Base-by-base conservation (phyloP, 2,329 filamentous ascomycete species). In the Xylaria sp. region DNA sequence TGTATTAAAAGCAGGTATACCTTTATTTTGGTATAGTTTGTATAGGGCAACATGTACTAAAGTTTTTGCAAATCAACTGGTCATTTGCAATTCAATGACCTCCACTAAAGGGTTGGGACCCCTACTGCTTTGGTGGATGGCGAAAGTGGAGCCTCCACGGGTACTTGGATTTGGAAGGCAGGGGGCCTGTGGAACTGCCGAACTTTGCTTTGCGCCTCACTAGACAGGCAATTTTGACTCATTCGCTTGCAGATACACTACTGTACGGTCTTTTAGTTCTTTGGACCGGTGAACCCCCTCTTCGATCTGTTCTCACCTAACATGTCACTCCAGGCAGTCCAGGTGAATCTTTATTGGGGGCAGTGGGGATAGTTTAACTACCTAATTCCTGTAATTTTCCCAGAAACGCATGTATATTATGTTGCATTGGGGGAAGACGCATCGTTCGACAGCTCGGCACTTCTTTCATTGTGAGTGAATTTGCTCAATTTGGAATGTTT, bases 101-200 rank as follows among this genome's bases (percentile, higher is more conserved):
- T n/a, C n/a, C n/a, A n/a, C n/a, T n/a, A n/a, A n/a, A n/a, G n/a
- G n/a, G n/a, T n/a, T n/a, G n/a, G n/a, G n/a, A n/a, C n/a, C n/a
- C n/a, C n/a, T n/a, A n/a, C n/a, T n/a, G n/a, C n/a, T n/a, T n/a
- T n/a, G n/a, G n/a, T n/a, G n/a, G n/a, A n/a, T n/a, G n/a, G n/a
- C n/a, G n/a, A n/a, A n/a, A n/a, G n/a, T n/a, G n/a, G n/a, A n/a
- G n/a, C n/a, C n/a, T n/a, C n/a, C n/a, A n/a, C n/a, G n/a, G n/a
- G n/a, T n/a, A n/a, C n/a, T n/a, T n/a, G 63, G 59, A 29, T 47
- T 65, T 55, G 37, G 27, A 47, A 42, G 5, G 55, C 68, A 51
- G 53, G 61, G 68, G 18, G 53, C 13, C 25, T 25, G 51, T 68
- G 25, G 58, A 68, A 70, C 50, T 70, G 68, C 65, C 65, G 68